Base-by-base conservation (phyloP, 129 eudicot genomes). In the Daucus carota region DNA sequence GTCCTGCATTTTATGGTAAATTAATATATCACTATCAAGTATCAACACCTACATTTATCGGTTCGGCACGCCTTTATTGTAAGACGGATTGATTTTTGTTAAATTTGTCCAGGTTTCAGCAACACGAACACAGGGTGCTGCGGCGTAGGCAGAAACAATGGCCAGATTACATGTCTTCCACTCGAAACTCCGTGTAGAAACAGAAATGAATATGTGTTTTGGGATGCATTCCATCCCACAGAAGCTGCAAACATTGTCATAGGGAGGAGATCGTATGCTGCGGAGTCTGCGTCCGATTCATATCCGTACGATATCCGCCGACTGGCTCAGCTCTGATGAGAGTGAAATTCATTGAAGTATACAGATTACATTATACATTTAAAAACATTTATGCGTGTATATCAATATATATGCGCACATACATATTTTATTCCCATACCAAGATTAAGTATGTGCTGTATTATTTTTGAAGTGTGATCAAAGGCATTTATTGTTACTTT, bases 141-240 rank as follows among this genome's bases (percentile, higher is more conserved):
- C 29, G 73, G 73, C 18, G 47, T 69, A 38, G 73, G 73, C 45
- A 69, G 73, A 17, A 69, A 69, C 73, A 69, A 69, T 36, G 73
- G 73, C 6, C 73, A 69, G 34, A 69, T 69, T 38, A 69, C 73
- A 9, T 69, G 73, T 10, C 73, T 69, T 69, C 73, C 73, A 20
- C 16, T 69, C 11, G 31, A 69, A 69, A 69, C 44, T 20, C 73
- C 73, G 22, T 69, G 73, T 8, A 14, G 46, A 5, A 38, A 69
- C 13, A 69, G 73, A 43, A 10, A 69, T 69, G 31, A 69, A 33
- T n/a, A 69, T 18, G 42, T 69, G 2, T 69, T 69, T 1, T 69
- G 73, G 73, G 73, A 69, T 41, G 73, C 73, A 17, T 69, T 69
- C 15, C 73, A 69, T 34, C 73, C 73, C 22, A 36, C 45, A 1